Evolutionary conservation across 225 moss, liverwort and hornwort genomes (phyloP), one percentile per base, ranked within the genome.

Genomic region (Neckera pumila): DNA sequence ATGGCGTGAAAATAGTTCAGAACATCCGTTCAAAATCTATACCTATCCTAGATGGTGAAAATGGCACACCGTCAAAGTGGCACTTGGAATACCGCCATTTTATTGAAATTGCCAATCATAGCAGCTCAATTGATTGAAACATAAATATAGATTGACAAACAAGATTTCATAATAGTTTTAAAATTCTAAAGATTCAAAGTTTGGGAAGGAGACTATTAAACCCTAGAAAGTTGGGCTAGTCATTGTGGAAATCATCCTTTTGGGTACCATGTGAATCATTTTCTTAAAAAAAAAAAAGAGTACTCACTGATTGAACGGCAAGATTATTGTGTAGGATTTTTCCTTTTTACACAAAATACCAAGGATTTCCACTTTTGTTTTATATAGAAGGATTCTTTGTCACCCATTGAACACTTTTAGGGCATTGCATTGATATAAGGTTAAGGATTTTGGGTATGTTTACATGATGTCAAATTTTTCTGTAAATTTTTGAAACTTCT

Each of bases 401-500:
- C 25, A 70, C 25, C 2, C 1, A 43, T 16, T 9, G 2, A 2
- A 27, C 26, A 27, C 2, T 43, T 27, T 27, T 27, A 73, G 4
- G 6, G 1, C 0, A 0, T 0, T 1, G 0, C 1, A 1, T 17
- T 0, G 0, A 17, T 27, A 3, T 0, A 42, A 3, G 27, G 3
- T 76, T 34, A 33, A 13, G 5, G 34, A 21, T 51, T 51, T 51
- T 2, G 8, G 22, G 3, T 0, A 53, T 1, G 53, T 22, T 53
- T 1, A 0, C 21, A 13, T 21, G 6, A 14, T 34, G 22, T 43
- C 38, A 57, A 79, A 17, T 27, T 27, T 4, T n/a, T 33, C 0
- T 4, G 0, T 49, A 51, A 20, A 0, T 33, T 75, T 51, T 51
- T 51, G 13, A 51, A 51, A 21, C 14, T 34, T 53, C 1, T 21